phyloP scores from a whole-genome alignment of 164 flowering plant species.

The Litsea cubeba region DNA sequence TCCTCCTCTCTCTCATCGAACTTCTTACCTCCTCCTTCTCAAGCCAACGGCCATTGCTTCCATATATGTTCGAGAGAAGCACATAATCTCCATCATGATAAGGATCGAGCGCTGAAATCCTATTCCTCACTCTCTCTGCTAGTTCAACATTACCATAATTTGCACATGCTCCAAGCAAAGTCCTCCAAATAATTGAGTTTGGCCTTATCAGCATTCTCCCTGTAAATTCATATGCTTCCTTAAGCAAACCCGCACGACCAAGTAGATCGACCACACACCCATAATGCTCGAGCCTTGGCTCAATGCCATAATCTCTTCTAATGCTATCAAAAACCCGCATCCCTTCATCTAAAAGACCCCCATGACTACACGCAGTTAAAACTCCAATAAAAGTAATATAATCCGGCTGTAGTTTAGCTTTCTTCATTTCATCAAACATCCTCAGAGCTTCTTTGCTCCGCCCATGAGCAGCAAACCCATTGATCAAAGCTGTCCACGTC shows the following conservation, averaged over 20 bases:
- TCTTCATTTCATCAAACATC: conserved; percentile 33
- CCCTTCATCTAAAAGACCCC: conserved; percentile 46
- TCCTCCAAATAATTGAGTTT: conserved; percentile 43
- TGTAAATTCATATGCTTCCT: conserved; percentile 37
- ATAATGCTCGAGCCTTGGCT: conserved; percentile 39
- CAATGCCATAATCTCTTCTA: conserved; percentile 23
- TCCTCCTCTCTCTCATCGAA: conserved; percentile 37
- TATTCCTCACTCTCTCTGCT: conserved; percentile 31
- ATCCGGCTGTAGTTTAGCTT: conserved; percentile 30
- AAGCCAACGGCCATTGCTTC: conserved; percentile 29
- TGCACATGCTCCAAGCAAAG: conserved; percentile 51
- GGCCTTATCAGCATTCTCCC: conserved; percentile 34
- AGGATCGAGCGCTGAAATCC: conserved; percentile 32
- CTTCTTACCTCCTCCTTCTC: conserved; percentile 35
- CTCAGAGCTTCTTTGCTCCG: conserved; percentile 27
- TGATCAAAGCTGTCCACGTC: conserved; percentile 46
- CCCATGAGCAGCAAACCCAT: conserved; percentile 47
- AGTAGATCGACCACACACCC: conserved; percentile 50
- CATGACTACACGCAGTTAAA: conserved; percentile 48
- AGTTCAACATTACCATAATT: conserved; percentile 28
- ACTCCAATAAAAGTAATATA: conserved; percentile 27
- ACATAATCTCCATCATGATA: conserved; percentile 52
- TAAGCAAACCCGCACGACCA: conserved; percentile 43
- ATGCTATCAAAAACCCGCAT: conserved; percentile 39
- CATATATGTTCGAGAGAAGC: conserved; percentile 49